Evolutionary conservation across 2,329 filamentous ascomycete genomes (phyloP), one percentile per base, ranked within the genome.

Genomic region (Pyrenophora teres): DNA sequence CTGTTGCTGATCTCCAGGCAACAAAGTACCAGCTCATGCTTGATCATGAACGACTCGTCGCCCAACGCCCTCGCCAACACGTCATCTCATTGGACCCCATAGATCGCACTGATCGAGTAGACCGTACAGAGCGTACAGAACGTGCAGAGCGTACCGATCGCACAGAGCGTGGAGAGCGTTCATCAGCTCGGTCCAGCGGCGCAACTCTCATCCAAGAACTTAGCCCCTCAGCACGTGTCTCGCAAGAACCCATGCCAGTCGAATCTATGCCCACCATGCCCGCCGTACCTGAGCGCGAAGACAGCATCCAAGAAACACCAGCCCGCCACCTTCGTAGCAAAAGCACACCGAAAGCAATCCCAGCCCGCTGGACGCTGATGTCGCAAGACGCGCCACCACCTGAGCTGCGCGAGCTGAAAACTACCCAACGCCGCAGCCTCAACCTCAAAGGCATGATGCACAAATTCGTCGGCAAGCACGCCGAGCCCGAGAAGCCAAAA

Each of bases 1-100:
- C 52, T 0, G 40, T 70, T 9, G 33, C 50, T 1, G 62, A 69
- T 12, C 63, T 72, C 0, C 60, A 69, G 36, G 40, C 53, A 4
- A 66, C 68, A 8, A 71, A 70, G 35, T 52, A 65, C 15, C 64
- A 70, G 31, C 63, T 72, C 16, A 67, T 70, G 65, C 56, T 62
- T 18, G 67, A 72, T 37, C 70, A 67, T 40, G 70, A 71, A 45
- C 60, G 66, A 13, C 58, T 68, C 7, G 63, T 63, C 0, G 51
- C 52, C 9, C 63, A 69, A 23, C 59, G 64, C 9, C 50, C 65
- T 8, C 62, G 63, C 4, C 57, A 64, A 3, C 55, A 63, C 1
- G 57, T 59, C 6, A 48, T 63, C 0, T 62, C 59, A 2, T 49
- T 56, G 9, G 70, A 71, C 1, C 57, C 59, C 41, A 57, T 52